Base-by-base conservation (phyloP, 2,329 filamentous ascomycete species). In the Fusarium decemcellulare region DNA sequence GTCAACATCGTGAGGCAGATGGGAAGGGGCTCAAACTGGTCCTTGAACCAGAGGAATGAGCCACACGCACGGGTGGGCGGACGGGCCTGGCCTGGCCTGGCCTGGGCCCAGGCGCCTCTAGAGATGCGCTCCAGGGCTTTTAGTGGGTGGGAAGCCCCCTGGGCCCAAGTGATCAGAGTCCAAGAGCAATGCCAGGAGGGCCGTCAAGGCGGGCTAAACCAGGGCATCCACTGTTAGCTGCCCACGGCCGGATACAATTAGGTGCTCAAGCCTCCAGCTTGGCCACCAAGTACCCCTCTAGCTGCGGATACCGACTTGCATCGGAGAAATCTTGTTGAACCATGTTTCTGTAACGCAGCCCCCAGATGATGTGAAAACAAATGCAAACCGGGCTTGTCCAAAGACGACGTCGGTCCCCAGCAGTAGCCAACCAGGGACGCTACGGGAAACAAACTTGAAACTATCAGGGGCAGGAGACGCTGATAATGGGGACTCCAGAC, bases 211-310 rank as follows among this genome's bases (percentile, higher is more conserved):
- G n/a, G 29, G 7, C 40, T 44, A 23, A 44, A 18, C 42, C 16
- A 27, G 16, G 16, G 16, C 32, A 34, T 30, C 67, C 56, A 61
- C 52, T 70, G 66, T 69, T 70, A 69, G 55, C 34, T 61, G 6
- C 16, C 40, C 36, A 62, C 55, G 56, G 14, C 48, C 18, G 61
- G 46, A 37, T 68, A 68, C 66, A 30, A 18, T 36, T 16, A 43
- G 44, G 8, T 39, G 18, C 23, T 29, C 27, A 14, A 39, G 18
- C 12, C 18, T 46, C 52, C 27, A 36, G 48, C 39, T 37, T 32
- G 18, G 23, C 14, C 9, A 18, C n/a, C 44, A 57, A 36, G 66
- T 68, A 69, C 37, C 39, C n/a, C 36, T 53, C 46, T 65, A 58
- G 47, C 56, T 40, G 11, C 43, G 34, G 61, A 39, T 68, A 68